Percentiles rank a stretch among this genome's conserved stretches.
Conservation (phyloP, 2,329 filamentous ascomycete species). For the Calonectria fujianensis region DNA sequence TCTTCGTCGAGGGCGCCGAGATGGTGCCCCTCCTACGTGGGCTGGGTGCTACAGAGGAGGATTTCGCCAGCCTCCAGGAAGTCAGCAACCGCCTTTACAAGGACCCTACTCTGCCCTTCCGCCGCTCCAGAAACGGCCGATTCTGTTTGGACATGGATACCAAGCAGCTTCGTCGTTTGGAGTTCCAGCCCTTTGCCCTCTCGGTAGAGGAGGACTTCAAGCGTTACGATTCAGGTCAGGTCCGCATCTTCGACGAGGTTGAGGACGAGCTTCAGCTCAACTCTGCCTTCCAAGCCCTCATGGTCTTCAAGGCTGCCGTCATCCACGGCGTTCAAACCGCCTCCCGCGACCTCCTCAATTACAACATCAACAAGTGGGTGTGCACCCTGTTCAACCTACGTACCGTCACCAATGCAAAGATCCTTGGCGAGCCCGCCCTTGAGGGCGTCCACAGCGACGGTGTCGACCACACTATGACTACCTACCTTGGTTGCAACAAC, state of each 20-base stretch:
- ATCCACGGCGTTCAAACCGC: constrained; percentile 49
- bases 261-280: constrained; percentile 55
- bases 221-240: constrained; percentile 54
- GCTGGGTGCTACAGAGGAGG: constrained; percentile 52
- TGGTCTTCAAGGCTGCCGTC: constrained; percentile 56
- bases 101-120: constrained; percentile 55
- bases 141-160: constrained; percentile 53
- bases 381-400: constrained; percentile 55
- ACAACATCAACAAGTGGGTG: constrained; percentile 50
- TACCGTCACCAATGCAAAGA: constrained; percentile 48
- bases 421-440: constrained; percentile 56
- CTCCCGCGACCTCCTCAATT: constrained; percentile 52
- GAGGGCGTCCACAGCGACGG: constrained; percentile 58
- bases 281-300: constrained; percentile 55
- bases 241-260: constrained; percentile 54
- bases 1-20: constrained; percentile 51
- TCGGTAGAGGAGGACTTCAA: constrained; percentile 55
- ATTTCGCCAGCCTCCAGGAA: constrained; percentile 47
- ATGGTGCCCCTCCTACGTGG: constrained; percentile 51
- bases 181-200: constrained; percentile 54
- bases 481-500: constrained; percentile 54
- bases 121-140: constrained; percentile 50
- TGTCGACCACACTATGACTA: constrained; percentile 57
- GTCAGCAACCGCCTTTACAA: constrained; percentile 50
- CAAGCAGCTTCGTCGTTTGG: constrained; percentile 51